Conservation (phyloP, 441 rosid genomes). For the Erodium chrysanthum region DNA sequence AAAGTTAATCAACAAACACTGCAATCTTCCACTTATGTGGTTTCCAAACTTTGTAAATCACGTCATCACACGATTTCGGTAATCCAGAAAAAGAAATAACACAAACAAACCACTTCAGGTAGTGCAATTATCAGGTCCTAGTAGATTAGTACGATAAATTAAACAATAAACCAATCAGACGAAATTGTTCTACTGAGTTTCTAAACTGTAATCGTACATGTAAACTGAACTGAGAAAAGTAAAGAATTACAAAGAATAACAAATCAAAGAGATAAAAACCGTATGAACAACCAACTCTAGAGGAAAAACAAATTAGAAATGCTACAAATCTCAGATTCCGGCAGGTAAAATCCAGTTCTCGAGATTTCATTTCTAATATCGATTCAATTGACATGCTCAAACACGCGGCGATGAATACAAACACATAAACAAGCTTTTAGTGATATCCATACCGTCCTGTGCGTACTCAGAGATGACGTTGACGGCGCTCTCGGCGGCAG, state of each 20-base stretch:
- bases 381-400: neutral
- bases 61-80: neutral
- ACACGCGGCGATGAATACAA: neutral
- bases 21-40: neutral
- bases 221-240: neutral
- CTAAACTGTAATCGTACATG: neutral
- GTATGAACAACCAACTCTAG: neutral
- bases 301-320: neutral
- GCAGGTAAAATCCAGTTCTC: neutral
- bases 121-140: neutral
- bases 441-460: constrained; percentile 32
- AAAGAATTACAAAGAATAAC: neutral
- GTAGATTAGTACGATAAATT: neutral
- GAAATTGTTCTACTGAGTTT: neutral
- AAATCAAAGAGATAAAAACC: neutral
- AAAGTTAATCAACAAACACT: no score
- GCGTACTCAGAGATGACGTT: constrained; percentile 36
- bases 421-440: neutral
- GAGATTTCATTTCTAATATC: neutral
- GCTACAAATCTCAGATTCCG: neutral
- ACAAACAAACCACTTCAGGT: neutral
- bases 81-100: neutral
- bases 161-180: neutral
- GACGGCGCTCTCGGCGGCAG: constrained; percentile 35
- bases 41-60: neutral